Base-by-base conservation (phyloP, 257 asterid species). In the Lithospermum erythrorhizon region DNA sequence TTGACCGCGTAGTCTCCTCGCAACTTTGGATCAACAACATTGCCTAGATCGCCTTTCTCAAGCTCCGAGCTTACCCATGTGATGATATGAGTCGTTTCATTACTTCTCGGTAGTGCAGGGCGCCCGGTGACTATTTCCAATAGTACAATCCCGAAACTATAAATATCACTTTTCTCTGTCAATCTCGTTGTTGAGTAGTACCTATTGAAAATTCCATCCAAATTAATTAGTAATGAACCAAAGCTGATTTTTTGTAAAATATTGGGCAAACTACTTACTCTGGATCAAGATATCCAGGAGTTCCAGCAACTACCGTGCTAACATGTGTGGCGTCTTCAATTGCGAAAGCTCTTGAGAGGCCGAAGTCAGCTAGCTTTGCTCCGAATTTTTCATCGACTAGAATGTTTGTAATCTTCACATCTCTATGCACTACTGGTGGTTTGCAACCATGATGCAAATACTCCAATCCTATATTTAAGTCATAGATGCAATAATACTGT, bases 361-460 rank as follows among this genome's bases (percentile, higher is more conserved):
- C 82, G 55, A 78, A 78, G 63, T 81, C 82, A 27, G 74, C 73
- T 37, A 78, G 52, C 60, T 81, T 76, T 32, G 81, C 76, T 13
- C 64, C 69, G 14, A 76, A 58, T 0, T 71, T 66, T 21, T 63
- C 70, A 25, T 70, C 61, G 21, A 73, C 30, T 30, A 78, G 17
- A 25, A 78, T 73, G 58, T 78, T 81, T 41, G 71, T 71, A 20
- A 70, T 59, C 55, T 81, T 81, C 18, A 78, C 65, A 56, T 78
- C 87, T 71, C 78, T 72, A 61, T 75, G 87, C 23, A 81, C 63
- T 61, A 78, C 70, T 18, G 75, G 67, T 14, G 77, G 82, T 25
- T 66, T 69, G 67, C 86, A 80, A 9, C 79, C 79, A 54, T 65
- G 61, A 48, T 77, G 83, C 66, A 77, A 63, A 73, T 81, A 77